Base-by-base conservation (phyloP, 371 early-diverging fungal species). In the Haplosporangium sp. region DNA sequence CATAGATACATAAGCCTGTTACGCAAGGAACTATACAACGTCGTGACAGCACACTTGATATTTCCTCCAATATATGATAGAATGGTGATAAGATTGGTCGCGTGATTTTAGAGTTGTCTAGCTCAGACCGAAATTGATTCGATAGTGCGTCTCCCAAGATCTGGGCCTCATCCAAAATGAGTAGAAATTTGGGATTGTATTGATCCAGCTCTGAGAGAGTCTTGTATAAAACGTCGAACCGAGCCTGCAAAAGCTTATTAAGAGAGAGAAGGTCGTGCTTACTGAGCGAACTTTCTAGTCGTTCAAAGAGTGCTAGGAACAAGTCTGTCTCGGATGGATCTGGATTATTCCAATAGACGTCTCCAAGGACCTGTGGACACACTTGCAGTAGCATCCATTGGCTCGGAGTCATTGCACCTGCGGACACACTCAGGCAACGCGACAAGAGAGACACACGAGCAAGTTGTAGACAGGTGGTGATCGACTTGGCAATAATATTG, bases 91-190 rank as follows among this genome's bases (percentile, higher is more conserved):
- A n/a, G 37, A 67, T 40, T 13, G 73, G 64, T 15, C 60, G 67
- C 35, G n/a, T n/a, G n/a, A n/a, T n/a, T n/a, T n/a, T n/a, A n/a
- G n/a, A n/a, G n/a, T n/a, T n/a, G n/a, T n/a, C n/a, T n/a, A n/a
- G n/a, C n/a, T n/a, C n/a, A n/a, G n/a, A n/a, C n/a, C n/a, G n/a
- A n/a, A n/a, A n/a, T n/a, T n/a, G n/a, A n/a, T n/a, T n/a, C n/a
- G n/a, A n/a, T n/a, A n/a, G n/a, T n/a, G n/a, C n/a, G n/a, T n/a
- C n/a, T 38, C 57, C 57, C 13, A 69, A 47, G 9, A 27, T 1
- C 19, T 75, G 70, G 15, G 62, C 53, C 61, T 69, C 75, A 39
- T 75, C 70, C 50, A 75, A 50, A 61, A 75, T 34, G 38, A 75
- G 15, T 8, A 75, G 42, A 34, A 75, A 75, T 37, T 69, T 75